A percentile compares a stretch with the other conserved stretches of the same genome.
Conservation (phyloP, 345 rosid genomes). For the Bruguiera sexangula region DNA sequence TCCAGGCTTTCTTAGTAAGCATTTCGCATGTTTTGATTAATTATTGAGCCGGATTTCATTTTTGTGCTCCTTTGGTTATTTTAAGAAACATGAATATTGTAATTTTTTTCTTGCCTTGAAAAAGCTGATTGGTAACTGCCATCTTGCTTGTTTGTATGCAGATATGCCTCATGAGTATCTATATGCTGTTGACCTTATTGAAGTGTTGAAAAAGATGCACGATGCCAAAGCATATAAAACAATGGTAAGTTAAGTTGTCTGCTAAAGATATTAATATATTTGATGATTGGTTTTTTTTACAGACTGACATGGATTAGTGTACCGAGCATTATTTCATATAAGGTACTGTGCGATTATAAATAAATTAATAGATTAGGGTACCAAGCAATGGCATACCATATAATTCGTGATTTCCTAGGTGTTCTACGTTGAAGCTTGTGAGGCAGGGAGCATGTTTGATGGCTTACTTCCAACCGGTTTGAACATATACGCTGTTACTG, state of each 20-base stretch:
- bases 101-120: background rate
- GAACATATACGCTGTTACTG: constrained; percentile 55
- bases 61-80: background rate
- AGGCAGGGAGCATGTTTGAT: constrained; percentile 62
- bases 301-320: no score
- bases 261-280: no score
- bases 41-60: background rate
- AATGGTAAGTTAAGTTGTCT: constrained; percentile 29
- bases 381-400: background rate
- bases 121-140: no score
- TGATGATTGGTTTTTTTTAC: no score
- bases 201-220: constrained; percentile 48
- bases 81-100: no score
- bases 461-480: constrained; percentile 43
- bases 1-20: constrained; percentile 40
- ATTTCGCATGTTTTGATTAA: background rate
- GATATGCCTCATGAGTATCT: constrained; percentile 37
- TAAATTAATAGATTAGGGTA: no score
- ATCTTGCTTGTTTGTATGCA: constrained; percentile 1
- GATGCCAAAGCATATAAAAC: constrained; percentile 35
- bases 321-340: no score
- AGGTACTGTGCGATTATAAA: background rate
- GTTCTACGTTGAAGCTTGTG: constrained; percentile 65
- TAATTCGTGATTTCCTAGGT: constrained; percentile 28
- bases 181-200: constrained; percentile 43